Evolutionary conservation across 2,329 filamentous ascomycete genomes (phyloP).

Genomic region (Hymenoscyphus scutula): DNA sequence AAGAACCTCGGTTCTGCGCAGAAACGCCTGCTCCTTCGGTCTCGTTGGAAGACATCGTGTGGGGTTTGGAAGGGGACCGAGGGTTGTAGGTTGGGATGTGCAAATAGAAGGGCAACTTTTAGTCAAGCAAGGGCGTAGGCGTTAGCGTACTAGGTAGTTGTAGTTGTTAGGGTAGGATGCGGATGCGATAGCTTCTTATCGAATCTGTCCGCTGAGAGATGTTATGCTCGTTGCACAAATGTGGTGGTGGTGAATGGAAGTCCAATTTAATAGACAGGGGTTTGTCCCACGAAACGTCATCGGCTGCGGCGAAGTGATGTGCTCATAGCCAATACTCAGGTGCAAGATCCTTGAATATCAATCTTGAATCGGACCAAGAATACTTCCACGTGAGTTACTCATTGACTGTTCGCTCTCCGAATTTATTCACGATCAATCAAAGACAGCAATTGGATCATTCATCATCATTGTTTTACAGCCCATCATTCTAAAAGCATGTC

Average conservation of each 20-base stretch:
- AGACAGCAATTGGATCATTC: not conserved
- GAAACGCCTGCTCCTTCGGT: constrained; percentile 34
- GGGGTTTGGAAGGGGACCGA: constrained; percentile 10
- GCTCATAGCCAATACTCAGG: not conserved
- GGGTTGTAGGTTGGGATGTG: not conserved
- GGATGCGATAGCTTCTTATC: not conserved
- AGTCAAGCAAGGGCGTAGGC: not conserved
- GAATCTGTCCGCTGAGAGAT: not conserved
- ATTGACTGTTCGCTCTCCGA: not conserved
- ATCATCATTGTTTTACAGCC: constrained; percentile 16
- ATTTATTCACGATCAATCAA: not conserved
- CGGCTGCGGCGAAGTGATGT: not conserved
- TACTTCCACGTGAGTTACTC: not conserved
- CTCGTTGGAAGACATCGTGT: constrained; percentile 33
- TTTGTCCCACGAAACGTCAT: not conserved
- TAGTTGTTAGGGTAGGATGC: too few species aligned
- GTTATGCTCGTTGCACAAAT: not conserved
- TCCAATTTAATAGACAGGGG: constrained; percentile 1
- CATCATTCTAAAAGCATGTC: not conserved
- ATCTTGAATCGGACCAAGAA: not conserved
- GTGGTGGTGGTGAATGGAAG: not conserved
- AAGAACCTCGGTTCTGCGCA: constrained; percentile 34
- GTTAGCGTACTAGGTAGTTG: too few species aligned
- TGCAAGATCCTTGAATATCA: not conserved
- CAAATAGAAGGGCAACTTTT: not conserved